Percentiles rank a stretch among this genome's conserved stretches.
Conservation (phyloP, 768 basidiomycete genomes). For the Sutorius australiensis region DNA sequence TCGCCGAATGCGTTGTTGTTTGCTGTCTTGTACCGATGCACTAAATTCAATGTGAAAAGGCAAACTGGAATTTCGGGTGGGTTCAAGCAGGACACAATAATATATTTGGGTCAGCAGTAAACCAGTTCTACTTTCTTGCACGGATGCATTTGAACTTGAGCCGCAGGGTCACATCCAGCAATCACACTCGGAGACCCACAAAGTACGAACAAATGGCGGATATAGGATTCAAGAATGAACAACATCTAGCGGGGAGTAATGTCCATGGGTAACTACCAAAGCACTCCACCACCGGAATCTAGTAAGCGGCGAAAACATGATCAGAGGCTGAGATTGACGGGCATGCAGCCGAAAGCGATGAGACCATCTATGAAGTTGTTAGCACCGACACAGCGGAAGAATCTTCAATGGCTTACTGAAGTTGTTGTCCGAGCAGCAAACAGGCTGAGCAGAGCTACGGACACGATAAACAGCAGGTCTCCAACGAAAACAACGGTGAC, state of each 20-base stretch:
- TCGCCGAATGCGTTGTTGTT: no score
- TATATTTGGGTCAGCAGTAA: background rate
- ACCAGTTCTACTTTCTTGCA: background rate
- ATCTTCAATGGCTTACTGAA: constrained; percentile 1
- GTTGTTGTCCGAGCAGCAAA: background rate
- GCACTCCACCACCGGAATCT: background rate
- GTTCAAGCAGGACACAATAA: background rate
- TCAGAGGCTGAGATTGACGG: constrained; percentile 1
- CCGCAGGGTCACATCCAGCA: background rate
- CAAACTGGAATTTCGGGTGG: no score
- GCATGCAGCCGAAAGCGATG: background rate
- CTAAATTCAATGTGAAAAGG: no score
- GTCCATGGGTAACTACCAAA: background rate
- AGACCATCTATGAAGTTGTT: background rate
- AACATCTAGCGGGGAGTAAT: background rate
- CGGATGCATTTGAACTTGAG: background rate
- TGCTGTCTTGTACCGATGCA: no score
- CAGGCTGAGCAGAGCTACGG: background rate
- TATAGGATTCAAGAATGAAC: background rate
- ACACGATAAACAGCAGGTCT: background rate
- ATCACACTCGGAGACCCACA: background rate
- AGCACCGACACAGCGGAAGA: background rate
- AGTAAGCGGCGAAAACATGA: background rate
- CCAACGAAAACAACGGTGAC: background rate
- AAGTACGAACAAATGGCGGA: background rate